Evolutionary conservation across 1,284 basidiomycete species (phyloP).

Genomic region (Ganoderma sinense): DNA sequence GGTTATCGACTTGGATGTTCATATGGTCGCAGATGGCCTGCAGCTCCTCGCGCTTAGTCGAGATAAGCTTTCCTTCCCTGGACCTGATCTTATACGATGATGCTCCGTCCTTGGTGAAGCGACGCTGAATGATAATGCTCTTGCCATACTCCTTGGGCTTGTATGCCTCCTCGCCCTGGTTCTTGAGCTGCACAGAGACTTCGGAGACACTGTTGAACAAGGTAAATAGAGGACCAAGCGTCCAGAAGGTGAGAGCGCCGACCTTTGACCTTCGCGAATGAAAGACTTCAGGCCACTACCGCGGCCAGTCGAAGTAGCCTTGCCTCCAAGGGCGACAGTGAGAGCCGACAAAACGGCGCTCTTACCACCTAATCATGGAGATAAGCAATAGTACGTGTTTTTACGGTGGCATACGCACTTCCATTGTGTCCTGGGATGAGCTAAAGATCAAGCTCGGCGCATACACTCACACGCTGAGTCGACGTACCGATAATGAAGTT

Average conservation of each 20-base stretch:
- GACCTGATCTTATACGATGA: slow-evolving; percentile 88
- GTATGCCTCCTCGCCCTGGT: slow-evolving; percentile 91
- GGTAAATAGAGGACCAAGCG: neutral
- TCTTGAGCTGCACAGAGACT: slow-evolving; percentile 86
- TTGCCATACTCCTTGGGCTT: slow-evolving; percentile 85
- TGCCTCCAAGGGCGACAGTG: slow-evolving; percentile 93
- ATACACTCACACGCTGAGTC: neutral
- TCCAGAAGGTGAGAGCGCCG: slow-evolving; percentile 37
- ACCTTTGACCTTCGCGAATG: slow-evolving; percentile 88
- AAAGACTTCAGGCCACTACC: slow-evolving; percentile 90
- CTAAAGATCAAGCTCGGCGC: neutral
- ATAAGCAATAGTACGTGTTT: neutral
- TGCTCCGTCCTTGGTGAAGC: slow-evolving; percentile 78
- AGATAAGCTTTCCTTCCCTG: slow-evolving; percentile 71
- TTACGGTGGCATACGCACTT: slow-evolving; percentile 55
- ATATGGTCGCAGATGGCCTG: slow-evolving; percentile 91
- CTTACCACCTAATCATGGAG: slow-evolving; percentile 79
- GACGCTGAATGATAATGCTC: slow-evolving; percentile 86
- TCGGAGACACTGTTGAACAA: slow-evolving; percentile 63
- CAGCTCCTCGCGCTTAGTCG: slow-evolving; percentile 87
- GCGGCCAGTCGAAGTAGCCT: slow-evolving; percentile 88
- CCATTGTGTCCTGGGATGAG: slow-evolving; percentile 72
- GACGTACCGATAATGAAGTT: slow-evolving; percentile 95
- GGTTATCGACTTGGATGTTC: slow-evolving; percentile 97
- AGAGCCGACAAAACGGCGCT: slow-evolving; percentile 95